These are phyloP conservation scores for Gynochthodes officinalis DNA, from an alignment of 257 asterid species.

Conservation along the genomic window DNA sequence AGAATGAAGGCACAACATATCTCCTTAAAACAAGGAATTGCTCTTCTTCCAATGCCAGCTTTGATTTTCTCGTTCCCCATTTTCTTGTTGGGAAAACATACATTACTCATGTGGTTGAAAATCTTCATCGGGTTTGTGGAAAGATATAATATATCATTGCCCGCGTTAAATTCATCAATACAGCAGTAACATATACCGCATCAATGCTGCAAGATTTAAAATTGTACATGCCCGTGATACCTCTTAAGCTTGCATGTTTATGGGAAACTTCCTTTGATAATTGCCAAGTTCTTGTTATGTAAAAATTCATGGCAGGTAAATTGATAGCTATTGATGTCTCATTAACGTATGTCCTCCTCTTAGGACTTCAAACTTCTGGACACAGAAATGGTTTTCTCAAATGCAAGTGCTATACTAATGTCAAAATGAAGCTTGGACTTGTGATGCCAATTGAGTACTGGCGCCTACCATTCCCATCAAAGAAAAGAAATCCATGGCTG, in stretches of 20 bases:
- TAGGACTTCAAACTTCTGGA: too few relatives aligned
- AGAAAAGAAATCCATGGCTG: conserved; percentile 4
- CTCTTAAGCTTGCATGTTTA: background rate
- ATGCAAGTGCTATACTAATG: too few relatives aligned
- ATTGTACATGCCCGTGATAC: background rate
- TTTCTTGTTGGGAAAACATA: conserved; percentile 8
- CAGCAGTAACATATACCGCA: background rate
- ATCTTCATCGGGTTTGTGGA: conserved; percentile 40
- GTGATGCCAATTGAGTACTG: background rate
- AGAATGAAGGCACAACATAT: conserved; percentile 29
- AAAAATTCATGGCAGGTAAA: too few relatives aligned
- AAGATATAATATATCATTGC: background rate
- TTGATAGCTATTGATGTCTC: background rate
- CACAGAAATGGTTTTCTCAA: too few relatives aligned
- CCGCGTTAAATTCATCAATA: background rate
- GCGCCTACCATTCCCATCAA: too few relatives aligned
- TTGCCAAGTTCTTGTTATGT: background rate
- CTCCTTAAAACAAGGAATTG: conserved; percentile 75
- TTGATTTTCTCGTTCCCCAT: conserved; percentile 37
- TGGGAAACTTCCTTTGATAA: background rate
- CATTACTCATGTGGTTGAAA: conserved; percentile 29
- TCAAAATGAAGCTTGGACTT: background rate
- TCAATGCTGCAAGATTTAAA: background rate
- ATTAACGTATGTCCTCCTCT: too few relatives aligned
- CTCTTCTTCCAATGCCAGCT: conserved; percentile 62